Base-by-base conservation (phyloP, 257 asterid genomes). In the Solanum verrucosum region DNA sequence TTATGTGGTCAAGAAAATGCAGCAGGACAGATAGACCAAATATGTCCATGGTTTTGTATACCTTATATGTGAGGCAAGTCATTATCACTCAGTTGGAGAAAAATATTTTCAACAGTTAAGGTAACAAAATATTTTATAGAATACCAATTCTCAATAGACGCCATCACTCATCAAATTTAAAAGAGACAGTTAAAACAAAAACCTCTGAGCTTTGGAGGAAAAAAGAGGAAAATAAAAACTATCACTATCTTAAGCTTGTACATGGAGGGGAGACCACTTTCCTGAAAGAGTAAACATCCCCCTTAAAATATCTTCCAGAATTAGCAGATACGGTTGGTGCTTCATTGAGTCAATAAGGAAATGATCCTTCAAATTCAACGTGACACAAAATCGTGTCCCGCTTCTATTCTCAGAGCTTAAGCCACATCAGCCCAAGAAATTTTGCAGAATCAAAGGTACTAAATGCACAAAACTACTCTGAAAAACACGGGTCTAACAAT, bases 1-100 rank as follows among this genome's bases (percentile, higher is more conserved):
- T 87, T 95, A 85, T 94, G 94, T 8, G 98, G 93, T 59, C 95
- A 93, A 92, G 95, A 94, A 87, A 82, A 88, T 78, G 93, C 91
- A 33, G 88, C 37, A n/a, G 73, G 11, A 11, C 6, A 27, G 93
- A 93, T 38, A 3, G 21, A 23, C 13, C 95, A 21, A 87, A 89
- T 21, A 68, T 91, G 21, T 88, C 31, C 31, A 13, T 75, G 27
- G 92, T 92, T 27, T 90, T 93, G 23, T 92, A 93, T 9, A 35
- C 81, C 2, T 4, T 34, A 35, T 74, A 35, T 34, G 16, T 35
- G 49, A 35, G 82, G 31, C 29, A 35, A 74, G 49, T 74, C 82
- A 73, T 20, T 20, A 2, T 35, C 18, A 35, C 29, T 35, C 46
- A 73, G 11, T 34, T 73, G 46, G 16, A 73, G 46, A 73, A 73